Evolutionary conservation across 2,329 filamentous ascomycete genomes (phyloP).

Genomic region (Calonectria henricotiae): DNA sequence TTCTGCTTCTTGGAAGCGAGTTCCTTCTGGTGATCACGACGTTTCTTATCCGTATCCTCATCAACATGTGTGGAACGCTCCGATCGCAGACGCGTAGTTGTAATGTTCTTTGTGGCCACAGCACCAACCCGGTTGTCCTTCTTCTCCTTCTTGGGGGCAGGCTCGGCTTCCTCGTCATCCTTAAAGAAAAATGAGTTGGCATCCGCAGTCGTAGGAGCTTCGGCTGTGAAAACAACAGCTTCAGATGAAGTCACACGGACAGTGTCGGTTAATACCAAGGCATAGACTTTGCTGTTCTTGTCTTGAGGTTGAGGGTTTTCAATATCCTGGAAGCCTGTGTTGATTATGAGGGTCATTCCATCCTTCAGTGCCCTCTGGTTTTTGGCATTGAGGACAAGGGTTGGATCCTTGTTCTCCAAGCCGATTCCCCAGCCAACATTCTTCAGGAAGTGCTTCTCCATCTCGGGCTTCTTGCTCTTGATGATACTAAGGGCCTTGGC

Average conservation of each 20-base stretch:
- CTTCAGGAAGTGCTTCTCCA: conserved; percentile 95
- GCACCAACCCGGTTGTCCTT: conserved; percentile 87
- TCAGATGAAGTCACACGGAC: conserved; percentile 88
- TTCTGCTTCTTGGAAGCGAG: conserved; percentile 89
- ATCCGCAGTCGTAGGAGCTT: conserved; percentile 92
- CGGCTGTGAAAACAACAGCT: conserved; percentile 91
- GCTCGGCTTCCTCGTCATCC: conserved; percentile 90
- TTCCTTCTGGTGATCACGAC: conserved; percentile 94
- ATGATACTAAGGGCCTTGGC: conserved; percentile 86
- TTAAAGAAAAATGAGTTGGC: conserved; percentile 99
- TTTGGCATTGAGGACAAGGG: conserved; percentile 89
- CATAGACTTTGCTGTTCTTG: conserved; percentile 91
- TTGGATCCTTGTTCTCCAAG: conserved; percentile 89
- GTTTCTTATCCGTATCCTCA: conserved; percentile 89
- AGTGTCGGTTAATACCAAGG: conserved; percentile 92
- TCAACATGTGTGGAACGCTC: conserved; percentile 91
- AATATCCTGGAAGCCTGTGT: conserved; percentile 91
- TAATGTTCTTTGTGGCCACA: conserved; percentile 95
- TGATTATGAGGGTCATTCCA: conserved; percentile 96
- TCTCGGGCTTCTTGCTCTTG: conserved; percentile 91
- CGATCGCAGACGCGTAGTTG: conserved; percentile 90
- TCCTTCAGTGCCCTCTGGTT: conserved; percentile 89
- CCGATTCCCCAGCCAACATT: conserved; percentile 94
- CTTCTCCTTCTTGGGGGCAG: conserved; percentile 92
- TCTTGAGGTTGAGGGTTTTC: conserved; percentile 90